Percentiles rank a stretch among this genome's conserved stretches.
Evolutionary conservation across 108 stramenopile genomes (phyloP).

Genomic region (Fistulifera pelliculosa): DNA sequence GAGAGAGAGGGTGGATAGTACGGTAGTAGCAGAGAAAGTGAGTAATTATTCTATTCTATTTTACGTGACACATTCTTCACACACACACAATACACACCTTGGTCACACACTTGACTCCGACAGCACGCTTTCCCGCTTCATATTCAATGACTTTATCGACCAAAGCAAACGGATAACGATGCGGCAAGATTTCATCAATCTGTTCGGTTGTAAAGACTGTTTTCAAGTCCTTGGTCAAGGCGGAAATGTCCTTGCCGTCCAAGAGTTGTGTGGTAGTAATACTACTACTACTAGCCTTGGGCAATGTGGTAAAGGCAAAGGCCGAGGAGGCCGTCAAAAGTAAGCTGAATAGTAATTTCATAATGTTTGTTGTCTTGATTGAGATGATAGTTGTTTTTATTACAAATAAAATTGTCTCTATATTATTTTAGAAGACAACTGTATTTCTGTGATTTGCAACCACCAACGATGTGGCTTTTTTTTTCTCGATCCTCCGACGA

Average conservation of each 20-base stretch:
- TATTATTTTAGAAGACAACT: no score
- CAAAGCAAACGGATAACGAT: constrained; percentile 87
- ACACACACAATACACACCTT: constrained; percentile 25
- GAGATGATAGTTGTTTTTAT: no score
- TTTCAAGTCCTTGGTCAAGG: constrained; percentile 49
- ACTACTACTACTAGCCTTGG: constrained; percentile 2
- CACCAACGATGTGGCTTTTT: no score
- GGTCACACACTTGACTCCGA: constrained; percentile 93
- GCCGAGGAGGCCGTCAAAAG: constrained; percentile 27
- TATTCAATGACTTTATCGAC: constrained; percentile 91
- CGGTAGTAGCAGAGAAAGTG: no score
- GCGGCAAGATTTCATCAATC: constrained; percentile 87
- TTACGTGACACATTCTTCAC: no score
- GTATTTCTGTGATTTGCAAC: no score
- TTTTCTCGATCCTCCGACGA: no score
- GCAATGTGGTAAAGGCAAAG: constrained; percentile 25
- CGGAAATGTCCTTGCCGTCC: constrained; percentile 60
- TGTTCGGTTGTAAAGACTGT: constrained; percentile 83
- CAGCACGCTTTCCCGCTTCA: constrained; percentile 85
- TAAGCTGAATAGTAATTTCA: constrained; percentile 49
- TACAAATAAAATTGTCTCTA: no score
- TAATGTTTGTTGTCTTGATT: constrained; percentile 11
- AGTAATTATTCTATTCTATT: no score
- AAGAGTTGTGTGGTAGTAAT: constrained; percentile 7
- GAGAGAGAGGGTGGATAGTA: no score